Evolutionary conservation across 1,284 basidiomycete species (phyloP), one percentile per base, ranked within the genome.

Genomic region (Stereum hirsutum): DNA sequence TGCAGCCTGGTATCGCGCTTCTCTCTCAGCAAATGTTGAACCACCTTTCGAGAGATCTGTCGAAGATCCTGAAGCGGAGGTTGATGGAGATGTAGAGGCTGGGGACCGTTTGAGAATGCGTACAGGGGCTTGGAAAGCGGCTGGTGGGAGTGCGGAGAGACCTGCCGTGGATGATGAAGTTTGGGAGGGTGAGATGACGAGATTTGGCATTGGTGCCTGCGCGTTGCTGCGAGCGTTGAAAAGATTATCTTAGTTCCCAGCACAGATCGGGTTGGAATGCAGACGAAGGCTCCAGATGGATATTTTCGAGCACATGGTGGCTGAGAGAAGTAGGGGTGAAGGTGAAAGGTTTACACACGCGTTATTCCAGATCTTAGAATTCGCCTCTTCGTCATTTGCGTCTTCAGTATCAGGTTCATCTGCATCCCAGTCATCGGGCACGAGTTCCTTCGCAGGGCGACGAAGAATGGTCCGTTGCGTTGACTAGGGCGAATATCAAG

Each of bases 381-480:
- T 63, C 28, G 63, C 62, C 28, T 62, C 55, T 14, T 54, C 54
- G 10, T 51, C 54, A 4, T 56, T 57, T 32, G 5, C 31, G 4
- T 8, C 31, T 3, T 32, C 31, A 25, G 52, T 56, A 1, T 65
- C 59, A 36, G n/a, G n/a, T n/a, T n/a, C n/a, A n/a, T n/a, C n/a
- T n/a, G n/a, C n/a, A n/a, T 72, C 70, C 71, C 71, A 73, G 47
- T 67, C 68, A 39, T 70, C 68, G 11, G 47, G 48, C 27, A 49
- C 27, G 7, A 41, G 14, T 14, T 24, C 37, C 15, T 36, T 15
- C 21, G 19, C 39, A 27, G 26, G 15, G 4, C 15, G 30, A 14
- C 40, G 40, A 6, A 14, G 4, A 24, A 14, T n/a, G 24, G 38
- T 8, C n/a, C n/a, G n/a, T n/a, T n/a, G n/a, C n/a, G n/a, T n/a